phyloP scores from a whole-genome alignment of 2,329 filamentous ascomycete genomes.

The Talaromyces sp. region DNA sequence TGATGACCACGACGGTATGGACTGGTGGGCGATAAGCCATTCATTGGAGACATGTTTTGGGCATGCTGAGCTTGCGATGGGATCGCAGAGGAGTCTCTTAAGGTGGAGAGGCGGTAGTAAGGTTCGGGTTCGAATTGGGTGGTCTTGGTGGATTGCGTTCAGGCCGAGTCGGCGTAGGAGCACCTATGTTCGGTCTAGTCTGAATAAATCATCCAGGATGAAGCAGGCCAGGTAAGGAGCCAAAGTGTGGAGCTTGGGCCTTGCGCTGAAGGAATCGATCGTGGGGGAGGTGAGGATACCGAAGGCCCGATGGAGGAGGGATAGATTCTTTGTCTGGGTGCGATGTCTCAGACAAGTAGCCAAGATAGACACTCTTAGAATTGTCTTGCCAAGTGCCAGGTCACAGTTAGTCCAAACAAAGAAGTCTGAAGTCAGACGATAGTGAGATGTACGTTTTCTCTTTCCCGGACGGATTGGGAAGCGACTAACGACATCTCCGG shows the following conservation, averaged over 20 bases:
- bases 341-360: background rate
- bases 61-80: slow-evolving; percentile 30
- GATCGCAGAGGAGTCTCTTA: slow-evolving; percentile 24
- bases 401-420: background rate
- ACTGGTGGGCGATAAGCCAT: slow-evolving; percentile 15
- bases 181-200: slow-evolving; percentile 23
- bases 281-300: slow-evolving; percentile 17
- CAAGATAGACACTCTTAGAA: background rate
- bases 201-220: background rate
- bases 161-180: slow-evolving; percentile 42
- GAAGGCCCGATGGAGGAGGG: slow-evolving; percentile 1
- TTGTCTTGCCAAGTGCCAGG: background rate
- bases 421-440: slow-evolving; percentile 1
- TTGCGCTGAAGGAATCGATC: slow-evolving; percentile 16
- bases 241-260: slow-evolving; percentile 14
- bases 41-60: slow-evolving; percentile 25
- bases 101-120: slow-evolving; percentile 16
- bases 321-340: slow-evolving; percentile 10
- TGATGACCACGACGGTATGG: slow-evolving; percentile 48
- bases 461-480: slow-evolving; percentile 27
- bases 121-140: slow-evolving; percentile 25
- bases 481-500: background rate
- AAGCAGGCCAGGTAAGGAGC: slow-evolving; percentile 1
- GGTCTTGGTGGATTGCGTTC: slow-evolving; percentile 35
- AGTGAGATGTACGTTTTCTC: slow-evolving; percentile 14